Evolutionary conservation across 371 early-diverging fungal species (phyloP).

Genomic region (Chytridium lagenaria): DNA sequence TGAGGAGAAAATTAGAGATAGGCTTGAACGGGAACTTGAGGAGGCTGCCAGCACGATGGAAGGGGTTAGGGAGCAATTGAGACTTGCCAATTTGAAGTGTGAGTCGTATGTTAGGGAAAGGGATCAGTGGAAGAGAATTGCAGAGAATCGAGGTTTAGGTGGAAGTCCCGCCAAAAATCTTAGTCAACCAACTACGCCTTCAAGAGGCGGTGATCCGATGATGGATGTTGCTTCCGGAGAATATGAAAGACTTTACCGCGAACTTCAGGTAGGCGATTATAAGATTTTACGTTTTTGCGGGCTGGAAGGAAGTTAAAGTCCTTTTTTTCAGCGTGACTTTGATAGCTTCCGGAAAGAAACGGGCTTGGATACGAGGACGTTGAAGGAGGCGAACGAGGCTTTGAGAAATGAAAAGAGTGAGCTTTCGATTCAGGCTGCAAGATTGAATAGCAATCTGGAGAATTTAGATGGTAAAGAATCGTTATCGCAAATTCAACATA

Average conservation of each 20-base stretch:
- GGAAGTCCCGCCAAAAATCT: not conserved
- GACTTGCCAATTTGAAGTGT: slow-evolving; percentile 26
- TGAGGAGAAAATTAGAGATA: slow-evolving; percentile 29
- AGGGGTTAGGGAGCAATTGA: slow-evolving; percentile 41
- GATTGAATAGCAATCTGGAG: slow-evolving; percentile 36
- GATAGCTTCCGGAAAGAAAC: slow-evolving; percentile 64
- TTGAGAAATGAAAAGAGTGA: slow-evolving; percentile 47
- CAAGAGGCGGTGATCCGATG: not conserved
- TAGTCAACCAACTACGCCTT: not conserved
- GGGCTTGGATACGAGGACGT: slow-evolving; percentile 53
- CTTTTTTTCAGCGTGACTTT: slow-evolving; percentile 56
- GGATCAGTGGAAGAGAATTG: slow-evolving; percentile 45
- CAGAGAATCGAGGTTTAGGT: slow-evolving; percentile 29
- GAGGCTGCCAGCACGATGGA: slow-evolving; percentile 31
- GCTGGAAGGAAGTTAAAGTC: not conserved
- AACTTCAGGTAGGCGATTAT: slow-evolving; percentile 23
- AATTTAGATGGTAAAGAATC: slow-evolving; percentile 30
- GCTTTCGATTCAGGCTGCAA: slow-evolving; percentile 44
- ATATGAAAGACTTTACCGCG: slow-evolving; percentile 36
- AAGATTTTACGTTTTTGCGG: not conserved
- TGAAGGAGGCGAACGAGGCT: slow-evolving; percentile 54
- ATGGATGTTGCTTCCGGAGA: not conserved
- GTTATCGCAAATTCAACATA: not conserved
- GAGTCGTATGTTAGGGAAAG: slow-evolving; percentile 40
- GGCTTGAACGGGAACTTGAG: slow-evolving; percentile 28